Conservation (phyloP, 1,284 basidiomycete genomes). For the Calocybe gambosa region DNA sequence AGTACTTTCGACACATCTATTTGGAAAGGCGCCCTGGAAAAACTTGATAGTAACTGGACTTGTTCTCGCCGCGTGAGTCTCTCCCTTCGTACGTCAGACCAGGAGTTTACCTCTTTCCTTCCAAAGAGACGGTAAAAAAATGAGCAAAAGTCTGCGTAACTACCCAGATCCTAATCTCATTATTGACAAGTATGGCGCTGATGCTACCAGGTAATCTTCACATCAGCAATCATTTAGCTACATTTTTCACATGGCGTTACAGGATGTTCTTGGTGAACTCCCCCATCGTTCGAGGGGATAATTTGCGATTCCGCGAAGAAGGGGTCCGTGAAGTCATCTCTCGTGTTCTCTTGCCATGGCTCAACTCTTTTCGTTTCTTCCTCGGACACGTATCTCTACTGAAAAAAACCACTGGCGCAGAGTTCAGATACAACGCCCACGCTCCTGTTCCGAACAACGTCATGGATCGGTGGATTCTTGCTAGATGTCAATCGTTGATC, state of each 20-base stretch:
- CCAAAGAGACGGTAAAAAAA: slow-evolving; percentile 93
- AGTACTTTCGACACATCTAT: slow-evolving; percentile 92
- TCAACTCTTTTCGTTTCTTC: slow-evolving; percentile 99
- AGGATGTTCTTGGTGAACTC: slow-evolving; percentile 99
- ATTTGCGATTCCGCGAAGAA: slow-evolving; percentile 96
- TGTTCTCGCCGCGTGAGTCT: slow-evolving; percentile 82
- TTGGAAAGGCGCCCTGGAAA: slow-evolving; percentile 94
- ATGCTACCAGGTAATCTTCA: slow-evolving; percentile 74
- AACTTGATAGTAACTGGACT: slow-evolving; percentile 97
- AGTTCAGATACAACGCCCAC: slow-evolving; percentile 86
- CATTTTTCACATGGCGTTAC: not conserved
- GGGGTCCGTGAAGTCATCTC: slow-evolving; percentile 97
- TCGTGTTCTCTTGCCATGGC: slow-evolving; percentile 95
- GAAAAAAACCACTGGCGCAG: slow-evolving; percentile 75
- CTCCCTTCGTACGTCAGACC: not conserved
- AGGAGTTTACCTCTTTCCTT: not conserved
- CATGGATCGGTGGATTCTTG: slow-evolving; percentile 98
- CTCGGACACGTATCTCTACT: slow-evolving; percentile 89
- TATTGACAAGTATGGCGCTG: slow-evolving; percentile 91
- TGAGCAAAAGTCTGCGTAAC: slow-evolving; percentile 98
- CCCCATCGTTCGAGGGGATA: slow-evolving; percentile 96
- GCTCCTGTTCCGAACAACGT: slow-evolving; percentile 87
- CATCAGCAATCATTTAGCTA: not conserved
- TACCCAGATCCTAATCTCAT: slow-evolving; percentile 96
- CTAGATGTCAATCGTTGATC: slow-evolving; percentile 95